Evolutionary conservation across 2,329 filamentous ascomycete species (phyloP).

Genomic region (Arthrobotrys megalospora): DNA sequence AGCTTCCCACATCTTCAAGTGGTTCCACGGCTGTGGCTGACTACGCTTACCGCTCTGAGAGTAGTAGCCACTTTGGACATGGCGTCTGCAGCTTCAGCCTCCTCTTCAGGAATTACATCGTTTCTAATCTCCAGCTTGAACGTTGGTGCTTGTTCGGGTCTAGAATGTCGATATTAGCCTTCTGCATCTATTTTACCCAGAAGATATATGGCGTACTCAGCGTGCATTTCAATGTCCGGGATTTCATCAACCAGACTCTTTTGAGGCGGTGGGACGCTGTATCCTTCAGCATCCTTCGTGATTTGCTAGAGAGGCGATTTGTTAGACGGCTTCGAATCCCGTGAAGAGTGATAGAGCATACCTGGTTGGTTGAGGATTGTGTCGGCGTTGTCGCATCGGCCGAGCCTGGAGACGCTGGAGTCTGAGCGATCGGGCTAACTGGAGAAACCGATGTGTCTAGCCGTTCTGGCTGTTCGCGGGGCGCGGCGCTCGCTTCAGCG

Average conservation of each 20-base stretch:
- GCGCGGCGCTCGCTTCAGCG: slow-evolving; percentile 23
- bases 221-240: slow-evolving; percentile 65
- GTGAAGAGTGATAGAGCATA: neutral
- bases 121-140: slow-evolving; percentile 87
- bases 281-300: slow-evolving; percentile 81
- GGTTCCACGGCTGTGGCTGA: neutral
- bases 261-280: slow-evolving; percentile 77
- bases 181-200: neutral
- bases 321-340: neutral
- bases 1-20: neutral
- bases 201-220: slow-evolving; percentile 60
- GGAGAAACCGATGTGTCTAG: slow-evolving; percentile 36
- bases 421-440: slow-evolving; percentile 22
- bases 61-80: slow-evolving; percentile 82
- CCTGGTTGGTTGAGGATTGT: slow-evolving; percentile 43
- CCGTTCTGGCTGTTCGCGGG: slow-evolving; percentile 43
- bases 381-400: slow-evolving; percentile 45
- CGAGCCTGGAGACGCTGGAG: slow-evolving; percentile 39
- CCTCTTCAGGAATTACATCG: slow-evolving; percentile 82
- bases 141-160: slow-evolving; percentile 68
- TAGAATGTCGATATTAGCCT: slow-evolving; percentile 63
- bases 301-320: slow-evolving; percentile 64
- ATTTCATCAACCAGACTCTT: slow-evolving; percentile 70
- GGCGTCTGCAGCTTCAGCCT: slow-evolving; percentile 81
- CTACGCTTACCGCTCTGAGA: slow-evolving; percentile 73